phyloP scores from a whole-genome alignment of 257 asterid genomes.

The Solanum pimpinellifolium region DNA sequence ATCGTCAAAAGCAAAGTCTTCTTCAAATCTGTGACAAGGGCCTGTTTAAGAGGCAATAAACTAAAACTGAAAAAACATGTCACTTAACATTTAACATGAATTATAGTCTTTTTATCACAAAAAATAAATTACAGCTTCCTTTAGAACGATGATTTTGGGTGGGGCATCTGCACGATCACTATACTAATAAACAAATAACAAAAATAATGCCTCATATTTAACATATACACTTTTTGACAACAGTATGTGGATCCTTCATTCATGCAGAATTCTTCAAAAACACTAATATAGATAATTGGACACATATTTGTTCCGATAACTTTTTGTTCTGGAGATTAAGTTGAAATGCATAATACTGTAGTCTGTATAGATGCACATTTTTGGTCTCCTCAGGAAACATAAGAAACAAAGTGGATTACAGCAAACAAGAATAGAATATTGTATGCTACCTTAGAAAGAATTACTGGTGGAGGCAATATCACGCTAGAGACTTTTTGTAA shows the following conservation, averaged over 20 bases:
- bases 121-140: background rate
- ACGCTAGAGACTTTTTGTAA: slow-evolving; percentile 44
- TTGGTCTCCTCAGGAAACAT: background rate
- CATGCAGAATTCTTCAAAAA: background rate
- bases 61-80: background rate
- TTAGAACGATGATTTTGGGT: background rate
- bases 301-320: background rate
- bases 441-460: slow-evolving; percentile 55
- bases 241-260: background rate
- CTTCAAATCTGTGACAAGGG: slow-evolving; percentile 53
- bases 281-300: background rate
- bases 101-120: background rate
- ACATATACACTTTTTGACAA: background rate
- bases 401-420: background rate
- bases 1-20: slow-evolving; percentile 39
- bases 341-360: background rate
- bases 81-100: background rate
- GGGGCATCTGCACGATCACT: background rate
- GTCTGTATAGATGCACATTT: background rate
- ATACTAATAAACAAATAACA: background rate
- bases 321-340: background rate
- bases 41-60: slow-evolving; percentile 27
- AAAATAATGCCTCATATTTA: background rate
- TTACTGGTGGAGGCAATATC: slow-evolving; percentile 45
- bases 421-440: background rate